Evolutionary conservation across 306 rosid genomes (phyloP).

Genomic region (Vigna reflexopilosa): DNA sequence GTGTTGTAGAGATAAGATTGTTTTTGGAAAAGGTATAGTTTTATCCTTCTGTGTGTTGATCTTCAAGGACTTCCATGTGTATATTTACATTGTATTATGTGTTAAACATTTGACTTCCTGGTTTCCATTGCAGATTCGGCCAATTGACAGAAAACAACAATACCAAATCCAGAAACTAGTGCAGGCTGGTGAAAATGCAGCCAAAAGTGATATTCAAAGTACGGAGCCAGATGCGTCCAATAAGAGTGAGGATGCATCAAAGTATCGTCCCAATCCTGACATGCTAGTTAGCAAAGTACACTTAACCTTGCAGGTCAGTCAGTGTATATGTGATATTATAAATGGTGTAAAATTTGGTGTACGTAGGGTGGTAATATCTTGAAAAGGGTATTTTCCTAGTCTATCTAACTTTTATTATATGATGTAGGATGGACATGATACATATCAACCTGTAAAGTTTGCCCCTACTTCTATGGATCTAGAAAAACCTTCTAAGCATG

Average conservation of each 20-base stretch:
- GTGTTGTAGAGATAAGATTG: slow-evolving; percentile 49
- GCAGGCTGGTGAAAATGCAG: slow-evolving; percentile 56
- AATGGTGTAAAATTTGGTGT: not conserved
- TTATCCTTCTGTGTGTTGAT: no score
- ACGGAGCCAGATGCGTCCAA: slow-evolving; percentile 55
- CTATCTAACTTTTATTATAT: slow-evolving; percentile 38
- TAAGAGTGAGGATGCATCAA: slow-evolving; percentile 64
- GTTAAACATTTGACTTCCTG: slow-evolving; percentile 33
- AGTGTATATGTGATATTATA: slow-evolving; percentile 11
- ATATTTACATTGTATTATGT: not conserved
- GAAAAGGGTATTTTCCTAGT: not conserved
- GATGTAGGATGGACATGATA: slow-evolving; percentile 59
- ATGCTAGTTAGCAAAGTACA: slow-evolving; percentile 68
- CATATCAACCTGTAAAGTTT: slow-evolving; percentile 66
- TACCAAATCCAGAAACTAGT: slow-evolving; percentile 89
- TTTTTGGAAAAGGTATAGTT: no score
- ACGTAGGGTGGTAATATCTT: not conserved
- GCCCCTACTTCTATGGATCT: slow-evolving; percentile 78
- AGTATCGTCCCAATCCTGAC: slow-evolving; percentile 84
- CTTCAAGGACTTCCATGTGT: no score
- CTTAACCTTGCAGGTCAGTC: slow-evolving; percentile 52
- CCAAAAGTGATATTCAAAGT: slow-evolving; percentile 45
- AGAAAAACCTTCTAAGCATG: slow-evolving; percentile 65
- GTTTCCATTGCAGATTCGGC: slow-evolving; percentile 66
- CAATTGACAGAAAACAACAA: slow-evolving; percentile 87